Conservation (phyloP, 768 basidiomycete genomes). For the Macrolepiota albuminosa region DNA sequence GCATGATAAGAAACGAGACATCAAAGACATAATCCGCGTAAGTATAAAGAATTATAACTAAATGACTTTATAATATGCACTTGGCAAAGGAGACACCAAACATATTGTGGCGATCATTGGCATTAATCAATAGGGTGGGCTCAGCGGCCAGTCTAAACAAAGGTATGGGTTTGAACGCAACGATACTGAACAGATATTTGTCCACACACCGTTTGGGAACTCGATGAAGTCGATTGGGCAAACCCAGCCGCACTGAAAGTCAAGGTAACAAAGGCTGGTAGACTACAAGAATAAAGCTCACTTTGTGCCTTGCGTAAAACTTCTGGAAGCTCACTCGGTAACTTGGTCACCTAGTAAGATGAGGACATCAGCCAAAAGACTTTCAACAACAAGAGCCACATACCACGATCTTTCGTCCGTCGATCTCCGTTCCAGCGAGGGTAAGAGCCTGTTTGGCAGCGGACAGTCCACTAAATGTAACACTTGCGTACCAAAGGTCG, state of each 20-base stretch:
- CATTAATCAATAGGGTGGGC: conserved; percentile 4
- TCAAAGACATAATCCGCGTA: neutral
- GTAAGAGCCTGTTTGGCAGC: conserved; percentile 38
- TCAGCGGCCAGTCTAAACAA: conserved; percentile 1
- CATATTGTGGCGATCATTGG: conserved; percentile 5
- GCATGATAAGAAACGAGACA: neutral
- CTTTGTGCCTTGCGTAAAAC: conserved; percentile 26
- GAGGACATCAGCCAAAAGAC: neutral
- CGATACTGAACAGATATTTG: neutral
- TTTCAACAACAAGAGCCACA: conserved; percentile 14
- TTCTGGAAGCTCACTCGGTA: conserved; percentile 37
- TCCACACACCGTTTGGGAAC: conserved; percentile 1
- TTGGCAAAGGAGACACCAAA: conserved; percentile 13
- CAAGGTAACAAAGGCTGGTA: neutral
- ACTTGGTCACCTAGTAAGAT: conserved; percentile 27
- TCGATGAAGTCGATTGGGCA: conserved; percentile 3
- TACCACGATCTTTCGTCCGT: conserved; percentile 38
- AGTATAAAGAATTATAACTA: neutral
- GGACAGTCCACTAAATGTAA: conserved; percentile 35
- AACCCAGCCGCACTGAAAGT: conserved; percentile 9
- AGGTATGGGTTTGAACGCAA: neutral
- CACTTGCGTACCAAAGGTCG: conserved; percentile 44
- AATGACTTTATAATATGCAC: conserved; percentile 5
- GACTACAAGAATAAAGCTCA: conserved; percentile 12
- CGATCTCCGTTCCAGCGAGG: conserved; percentile 31